phyloP scores from a whole-genome alignment of 768 basidiomycete genomes.

The Lactarius indigo region DNA sequence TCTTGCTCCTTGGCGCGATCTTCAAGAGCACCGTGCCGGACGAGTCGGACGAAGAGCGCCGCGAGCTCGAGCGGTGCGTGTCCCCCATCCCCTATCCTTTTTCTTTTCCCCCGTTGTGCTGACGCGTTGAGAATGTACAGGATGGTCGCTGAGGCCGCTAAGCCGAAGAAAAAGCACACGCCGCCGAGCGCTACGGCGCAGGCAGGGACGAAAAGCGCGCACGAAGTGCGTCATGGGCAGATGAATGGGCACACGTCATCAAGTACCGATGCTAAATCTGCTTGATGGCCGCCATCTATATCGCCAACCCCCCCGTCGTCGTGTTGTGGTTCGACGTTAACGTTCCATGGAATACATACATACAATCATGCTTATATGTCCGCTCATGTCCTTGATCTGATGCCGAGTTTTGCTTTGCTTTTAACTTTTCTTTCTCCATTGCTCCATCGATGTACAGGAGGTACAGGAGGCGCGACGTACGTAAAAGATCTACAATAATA shows the following conservation, averaged over 20 bases:
- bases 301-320: background rate
- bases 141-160: conserved; percentile 87
- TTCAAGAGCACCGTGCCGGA: conserved; percentile 86
- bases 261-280: background rate
- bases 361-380: background rate
- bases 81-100: background rate
- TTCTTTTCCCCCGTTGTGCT: background rate
- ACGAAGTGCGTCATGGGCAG: background rate
- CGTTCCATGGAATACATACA: no score
- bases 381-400: background rate
- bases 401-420: background rate
- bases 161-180: conserved; percentile 44
- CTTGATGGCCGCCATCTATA: background rate
- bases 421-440: background rate
- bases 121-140: conserved; percentile 35
- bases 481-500: conserved; percentile 2
- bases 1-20: conserved; percentile 85
- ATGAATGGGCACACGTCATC: conserved; percentile 6
- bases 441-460: background rate
- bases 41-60: conserved; percentile 88
- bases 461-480: background rate
- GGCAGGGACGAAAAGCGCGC: conserved; percentile 13
- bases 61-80: conserved; percentile 85
- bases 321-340: no score
- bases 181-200: conserved; percentile 13